A percentile compares a stretch with the other conserved stretches of the same genome.
Conservation (phyloP, 2,329 filamentous ascomycete species). For the Fusarium sp. region DNA sequence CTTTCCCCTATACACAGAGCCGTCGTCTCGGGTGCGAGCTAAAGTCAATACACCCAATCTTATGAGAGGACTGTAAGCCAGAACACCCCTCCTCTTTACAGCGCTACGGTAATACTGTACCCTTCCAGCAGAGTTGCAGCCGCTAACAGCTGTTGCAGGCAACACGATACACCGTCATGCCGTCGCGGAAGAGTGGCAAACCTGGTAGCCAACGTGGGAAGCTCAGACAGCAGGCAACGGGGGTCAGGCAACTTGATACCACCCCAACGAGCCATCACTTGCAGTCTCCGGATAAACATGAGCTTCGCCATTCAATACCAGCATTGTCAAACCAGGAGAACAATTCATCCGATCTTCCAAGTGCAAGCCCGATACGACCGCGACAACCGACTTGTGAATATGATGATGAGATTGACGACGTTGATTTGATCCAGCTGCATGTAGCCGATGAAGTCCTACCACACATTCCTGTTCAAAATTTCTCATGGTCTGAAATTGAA, state of each 20-base stretch:
- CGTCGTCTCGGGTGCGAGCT: background rate
- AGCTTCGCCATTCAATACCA: background rate
- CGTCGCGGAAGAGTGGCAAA: constrained; percentile 28
- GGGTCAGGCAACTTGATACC: constrained; percentile 48
- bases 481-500: constrained; percentile 46
- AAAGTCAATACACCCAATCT: background rate
- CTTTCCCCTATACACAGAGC: background rate
- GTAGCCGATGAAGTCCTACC: background rate
- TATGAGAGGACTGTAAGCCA: constrained; percentile 7
- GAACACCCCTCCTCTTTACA: background rate
- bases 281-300: constrained; percentile 20
- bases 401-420: constrained; percentile 41
- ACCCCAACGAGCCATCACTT: constrained; percentile 46
- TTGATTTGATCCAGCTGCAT: constrained; percentile 35
- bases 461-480: constrained; percentile 7
- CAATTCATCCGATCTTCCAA: background rate
- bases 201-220: constrained; percentile 26
- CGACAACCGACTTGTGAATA: constrained; percentile 19
- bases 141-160: constrained; percentile 5
- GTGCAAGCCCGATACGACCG: background rate
- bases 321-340: background rate
- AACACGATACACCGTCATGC: constrained; percentile 17
- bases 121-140: constrained; percentile 2
- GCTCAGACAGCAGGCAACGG: constrained; percentile 20
- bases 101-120: background rate